phyloP scores from a whole-genome alignment of 352 stramenopile species.

The Phytophthora colocasiae region DNA sequence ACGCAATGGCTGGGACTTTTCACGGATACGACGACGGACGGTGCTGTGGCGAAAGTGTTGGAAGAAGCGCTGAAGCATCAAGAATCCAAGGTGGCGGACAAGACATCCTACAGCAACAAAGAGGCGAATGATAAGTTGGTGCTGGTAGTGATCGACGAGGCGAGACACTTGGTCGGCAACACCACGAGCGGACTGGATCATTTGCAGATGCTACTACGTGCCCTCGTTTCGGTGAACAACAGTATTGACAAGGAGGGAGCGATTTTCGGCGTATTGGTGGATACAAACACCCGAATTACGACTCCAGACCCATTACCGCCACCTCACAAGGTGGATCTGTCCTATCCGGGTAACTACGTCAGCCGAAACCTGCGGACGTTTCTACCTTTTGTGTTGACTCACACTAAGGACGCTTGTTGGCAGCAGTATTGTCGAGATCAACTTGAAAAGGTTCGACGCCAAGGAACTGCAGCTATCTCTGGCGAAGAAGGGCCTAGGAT shows the following conservation, averaged over 20 bases:
- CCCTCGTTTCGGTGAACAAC: background rate
- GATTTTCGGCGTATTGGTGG: conserved; percentile 17
- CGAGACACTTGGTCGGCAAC: background rate
- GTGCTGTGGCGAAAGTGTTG: background rate
- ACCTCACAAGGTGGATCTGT: background rate
- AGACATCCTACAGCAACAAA: background rate
- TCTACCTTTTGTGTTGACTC: conserved; percentile 14
- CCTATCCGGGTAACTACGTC: background rate
- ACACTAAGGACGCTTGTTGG: conserved; percentile 22
- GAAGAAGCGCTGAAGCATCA: too few relatives aligned
- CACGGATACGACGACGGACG: background rate
- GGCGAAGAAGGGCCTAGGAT: too few relatives aligned
- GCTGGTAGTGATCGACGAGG: conserved; percentile 18
- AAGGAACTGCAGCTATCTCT: too few relatives aligned
- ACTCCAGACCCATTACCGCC: background rate
- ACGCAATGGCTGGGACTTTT: conserved; percentile 11
- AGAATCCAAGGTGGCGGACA: too few relatives aligned
- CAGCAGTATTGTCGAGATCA: background rate
- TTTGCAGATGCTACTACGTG: background rate
- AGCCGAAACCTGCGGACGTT: background rate
- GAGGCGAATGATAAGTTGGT: conserved; percentile 1
- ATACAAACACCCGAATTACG: conserved; percentile 19
- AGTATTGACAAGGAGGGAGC: background rate
- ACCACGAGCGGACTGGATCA: background rate
- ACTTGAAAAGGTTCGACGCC: background rate